Evolutionary conservation across 192 early-diverging fungal genomes (phyloP).

Genomic region (Endogone sp.): DNA sequence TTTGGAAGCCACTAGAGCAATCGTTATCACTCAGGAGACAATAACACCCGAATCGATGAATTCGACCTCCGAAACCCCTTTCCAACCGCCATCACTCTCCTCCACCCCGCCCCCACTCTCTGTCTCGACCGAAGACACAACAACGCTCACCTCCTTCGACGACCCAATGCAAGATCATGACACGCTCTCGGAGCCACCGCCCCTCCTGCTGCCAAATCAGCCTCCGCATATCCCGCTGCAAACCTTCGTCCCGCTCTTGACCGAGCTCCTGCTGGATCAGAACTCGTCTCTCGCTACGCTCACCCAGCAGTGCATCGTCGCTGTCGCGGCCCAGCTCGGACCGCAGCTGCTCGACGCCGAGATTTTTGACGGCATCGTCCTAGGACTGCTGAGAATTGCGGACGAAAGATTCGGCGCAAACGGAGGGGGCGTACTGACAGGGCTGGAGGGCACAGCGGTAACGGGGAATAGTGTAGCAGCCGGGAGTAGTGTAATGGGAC

Average conservation of each 20-base stretch:
- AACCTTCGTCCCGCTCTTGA: slow-evolving; percentile 38
- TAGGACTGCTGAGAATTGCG: slow-evolving; percentile 34
- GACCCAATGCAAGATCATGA: not conserved
- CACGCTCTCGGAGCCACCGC: not conserved
- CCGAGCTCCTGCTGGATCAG: slow-evolving; percentile 51
- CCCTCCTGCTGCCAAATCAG: not conserved
- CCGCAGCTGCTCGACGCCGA: slow-evolving; percentile 41
- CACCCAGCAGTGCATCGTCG: slow-evolving; percentile 38
- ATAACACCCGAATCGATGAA: no score
- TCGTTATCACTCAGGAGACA: no score
- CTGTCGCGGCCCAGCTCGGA: slow-evolving; percentile 35
- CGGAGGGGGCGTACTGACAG: not conserved
- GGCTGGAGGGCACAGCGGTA: not conserved
- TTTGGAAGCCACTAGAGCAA: no score
- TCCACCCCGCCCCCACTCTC: not conserved
- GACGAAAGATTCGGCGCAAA: not conserved
- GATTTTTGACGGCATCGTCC: slow-evolving; percentile 44
- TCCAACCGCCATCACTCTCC: no score
- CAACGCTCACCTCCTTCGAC: slow-evolving; percentile 1
- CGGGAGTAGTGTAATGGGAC: not conserved
- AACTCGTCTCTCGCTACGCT: slow-evolving; percentile 46
- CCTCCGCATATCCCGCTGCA: slow-evolving; percentile 28
- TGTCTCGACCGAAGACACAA: not conserved
- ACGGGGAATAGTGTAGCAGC: not conserved
- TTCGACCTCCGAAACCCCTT: no score